Base-by-base conservation (phyloP, 345 rosid genomes). In the Conringia planisiliqua region DNA sequence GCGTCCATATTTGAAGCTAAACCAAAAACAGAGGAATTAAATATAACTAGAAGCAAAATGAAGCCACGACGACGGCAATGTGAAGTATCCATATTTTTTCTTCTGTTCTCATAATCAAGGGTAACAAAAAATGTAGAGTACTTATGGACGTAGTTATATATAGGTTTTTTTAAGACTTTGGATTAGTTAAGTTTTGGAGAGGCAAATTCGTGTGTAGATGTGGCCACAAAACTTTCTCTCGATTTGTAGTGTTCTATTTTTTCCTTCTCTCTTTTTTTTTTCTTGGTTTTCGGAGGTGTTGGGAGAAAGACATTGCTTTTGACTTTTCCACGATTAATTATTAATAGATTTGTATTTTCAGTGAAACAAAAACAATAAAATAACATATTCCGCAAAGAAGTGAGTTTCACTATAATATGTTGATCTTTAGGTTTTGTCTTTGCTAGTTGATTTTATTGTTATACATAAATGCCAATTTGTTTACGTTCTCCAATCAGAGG, bases 231-330 rank as follows among this genome's bases (percentile, higher is more conserved):
- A 3, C 17, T 26, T 39, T 43, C 29, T 54, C 51, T 52, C 33
- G 9, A 2, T 36, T 36, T 35, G 14, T 66, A 50, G 12, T 22
- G 24, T 50, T 10, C 14, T 39, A 9, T 54, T 70, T 56, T 56
- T 14, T 20, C 6, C 4, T 68, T 40, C 39, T 10, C 24, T 42
- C 16, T 3, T 14, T 36, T 14, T 20, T 16, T 33, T 5, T 16
- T 27, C 73, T 57, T 57, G 14, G 11, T 58, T 70, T 70, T 44
- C 74, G 66, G 74, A 70, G 33, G 56, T 43, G 29, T 56, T 56
- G 4, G 14, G 24, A 5, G 22, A 13, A 56, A 9, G 39, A 11
- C 71, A 26, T 42, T 57, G 22, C 3, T 42, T 32, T 16, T 56
- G 42, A 57, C 43, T 57, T 54, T 39, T 52, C 62, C 44, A 48